These are phyloP conservation scores for Gloeophyllum trabeum DNA, from an alignment of 768 basidiomycete species.

Conservation along the genomic window DNA sequence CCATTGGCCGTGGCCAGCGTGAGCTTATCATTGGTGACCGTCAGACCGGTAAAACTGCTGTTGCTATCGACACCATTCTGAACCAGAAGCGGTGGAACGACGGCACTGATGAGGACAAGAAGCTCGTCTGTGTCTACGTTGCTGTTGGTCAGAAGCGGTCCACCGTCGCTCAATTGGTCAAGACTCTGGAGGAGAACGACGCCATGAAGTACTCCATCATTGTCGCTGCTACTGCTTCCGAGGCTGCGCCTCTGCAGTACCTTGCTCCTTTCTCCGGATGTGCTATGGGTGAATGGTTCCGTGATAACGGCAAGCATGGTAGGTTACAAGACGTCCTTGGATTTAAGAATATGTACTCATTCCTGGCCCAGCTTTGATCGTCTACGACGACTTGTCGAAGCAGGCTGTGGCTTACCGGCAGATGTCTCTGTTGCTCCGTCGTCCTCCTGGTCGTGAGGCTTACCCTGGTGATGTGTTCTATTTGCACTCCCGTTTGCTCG, in stretches of 20 bases:
- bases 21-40: conserved; percentile 99
- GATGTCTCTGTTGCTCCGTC: conserved; percentile 99
- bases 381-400: conserved; percentile 99
- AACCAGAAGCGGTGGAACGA: conserved; percentile 99
- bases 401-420: conserved; percentile 99
- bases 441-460: conserved; percentile 99
- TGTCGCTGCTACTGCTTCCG: conserved; percentile 97
- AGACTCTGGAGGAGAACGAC: conserved; percentile 99
- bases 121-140: conserved; percentile 99
- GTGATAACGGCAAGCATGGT: conserved; percentile 99
- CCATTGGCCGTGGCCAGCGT: conserved; percentile 99
- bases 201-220: conserved; percentile 99
- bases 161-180: conserved; percentile 97
- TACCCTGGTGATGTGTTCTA: conserved; percentile 99
- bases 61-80: conserved; percentile 99
- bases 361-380: conserved; percentile 65
- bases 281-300: conserved; percentile 99
- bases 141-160: conserved; percentile 99
- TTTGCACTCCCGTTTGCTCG: conserved; percentile 98
- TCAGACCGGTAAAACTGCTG: conserved; percentile 99
- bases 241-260: conserved; percentile 98
- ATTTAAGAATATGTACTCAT: no score
- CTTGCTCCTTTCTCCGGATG: conserved; percentile 99
- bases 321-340: no score
- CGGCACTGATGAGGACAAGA: conserved; percentile 91